These are phyloP conservation scores for Tetrahymena elliotti DNA, from an alignment of 73 alveolate genomes.

Conservation along the genomic window DNA sequence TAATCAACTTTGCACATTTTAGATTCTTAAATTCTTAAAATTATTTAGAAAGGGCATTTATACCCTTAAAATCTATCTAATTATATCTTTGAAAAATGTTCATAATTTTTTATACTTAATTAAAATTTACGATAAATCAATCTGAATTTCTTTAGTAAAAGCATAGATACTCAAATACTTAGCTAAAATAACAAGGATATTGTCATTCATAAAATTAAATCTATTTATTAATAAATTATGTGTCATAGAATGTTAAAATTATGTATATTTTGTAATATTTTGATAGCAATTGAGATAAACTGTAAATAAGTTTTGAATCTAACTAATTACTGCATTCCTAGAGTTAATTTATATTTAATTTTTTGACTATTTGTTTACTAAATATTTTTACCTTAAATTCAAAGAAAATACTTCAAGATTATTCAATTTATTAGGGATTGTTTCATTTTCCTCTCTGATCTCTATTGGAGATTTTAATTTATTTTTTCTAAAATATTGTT, in stretches of 20 bases:
- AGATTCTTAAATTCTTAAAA: background rate
- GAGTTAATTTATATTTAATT: too few relatives aligned
- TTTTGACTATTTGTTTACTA: too few relatives aligned
- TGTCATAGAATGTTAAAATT: too few relatives aligned
- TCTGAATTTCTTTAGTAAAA: background rate
- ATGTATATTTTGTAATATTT: too few relatives aligned
- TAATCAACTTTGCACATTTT: background rate
- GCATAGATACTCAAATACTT: background rate
- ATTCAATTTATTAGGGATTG: background rate
- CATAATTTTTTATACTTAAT: too few relatives aligned
- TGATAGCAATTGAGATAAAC: too few relatives aligned
- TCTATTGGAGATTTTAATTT: background rate
- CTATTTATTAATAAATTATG: background rate
- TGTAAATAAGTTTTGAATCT: too few relatives aligned
- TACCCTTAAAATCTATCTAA: background rate
- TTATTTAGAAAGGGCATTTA: background rate
- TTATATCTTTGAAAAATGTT: background rate
- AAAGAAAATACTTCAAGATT: background rate
- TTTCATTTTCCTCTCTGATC: background rate
- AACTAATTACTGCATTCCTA: too few relatives aligned
- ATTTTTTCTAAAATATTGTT: background rate
- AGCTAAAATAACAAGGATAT: background rate
- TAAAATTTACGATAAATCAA: background rate
- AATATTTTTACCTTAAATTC: background rate
- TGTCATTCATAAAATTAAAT: background rate